A percentile compares a stretch with the other conserved stretches of the same genome.
phyloP scores from a whole-genome alignment of 108 stramenopile species.

The Thalassiosira profunda region DNA sequence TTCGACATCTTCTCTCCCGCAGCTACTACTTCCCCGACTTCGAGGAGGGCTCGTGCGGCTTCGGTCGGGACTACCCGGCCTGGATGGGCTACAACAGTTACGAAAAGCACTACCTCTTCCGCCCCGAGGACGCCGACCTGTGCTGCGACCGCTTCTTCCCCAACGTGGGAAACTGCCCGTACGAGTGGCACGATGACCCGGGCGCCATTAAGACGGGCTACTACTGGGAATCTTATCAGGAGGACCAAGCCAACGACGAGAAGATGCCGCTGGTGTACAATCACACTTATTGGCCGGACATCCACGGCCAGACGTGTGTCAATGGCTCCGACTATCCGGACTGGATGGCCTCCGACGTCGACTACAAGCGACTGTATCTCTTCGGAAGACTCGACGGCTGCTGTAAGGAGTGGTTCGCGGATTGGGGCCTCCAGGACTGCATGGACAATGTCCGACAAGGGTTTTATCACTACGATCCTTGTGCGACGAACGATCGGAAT shows the following conservation, averaged over 20 bases:
- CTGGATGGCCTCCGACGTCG: conserved; percentile 26
- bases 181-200: too few relatives aligned
- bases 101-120: conserved; percentile 26
- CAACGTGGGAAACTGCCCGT: conserved; percentile 19
- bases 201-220: conserved; percentile 9
- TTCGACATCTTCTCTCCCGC: too few relatives aligned
- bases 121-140: background rate
- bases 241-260: background rate
- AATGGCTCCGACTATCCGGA: conserved; percentile 30
- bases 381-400: conserved; percentile 12
- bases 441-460: conserved; percentile 21
- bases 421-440: conserved; percentile 6
- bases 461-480: background rate
- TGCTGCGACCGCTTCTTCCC: conserved; percentile 33
- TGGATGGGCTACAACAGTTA: conserved; percentile 32
- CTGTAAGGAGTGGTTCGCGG: conserved; percentile 26
- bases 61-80: conserved; percentile 3
- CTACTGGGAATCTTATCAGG: conserved; percentile 25
- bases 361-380: conserved; percentile 12
- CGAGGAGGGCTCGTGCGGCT: background rate
- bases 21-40: conserved; percentile 25
- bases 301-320: conserved; percentile 8
- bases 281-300: conserved; percentile 26
- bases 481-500: conserved; percentile 1
- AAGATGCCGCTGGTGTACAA: conserved; percentile 10